A percentile compares a stretch with the other conserved stretches of the same genome.
These are phyloP conservation scores for Arthrobotrys iridis DNA, from an alignment of 2,329 filamentous ascomycete species.

Conservation along the genomic window DNA sequence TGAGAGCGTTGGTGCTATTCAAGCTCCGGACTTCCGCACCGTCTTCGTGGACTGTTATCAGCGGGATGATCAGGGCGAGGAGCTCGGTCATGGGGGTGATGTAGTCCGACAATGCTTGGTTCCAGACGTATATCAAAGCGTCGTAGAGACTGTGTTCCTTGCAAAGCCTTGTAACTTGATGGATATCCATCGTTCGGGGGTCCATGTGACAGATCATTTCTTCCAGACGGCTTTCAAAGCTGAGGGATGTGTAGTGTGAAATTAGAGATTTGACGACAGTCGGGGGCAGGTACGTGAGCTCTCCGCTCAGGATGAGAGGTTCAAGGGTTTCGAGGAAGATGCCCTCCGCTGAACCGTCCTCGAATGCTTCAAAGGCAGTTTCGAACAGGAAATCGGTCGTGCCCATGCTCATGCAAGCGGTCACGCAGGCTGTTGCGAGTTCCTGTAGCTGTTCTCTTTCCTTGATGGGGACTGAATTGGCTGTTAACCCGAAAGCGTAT, in stretches of 20 bases:
- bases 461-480: constrained; percentile 63
- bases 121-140: constrained; percentile 96
- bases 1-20: constrained; percentile 77
- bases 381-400: constrained; percentile 89
- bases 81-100: constrained; percentile 90
- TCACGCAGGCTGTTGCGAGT: constrained; percentile 83
- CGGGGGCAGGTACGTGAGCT: constrained; percentile 79
- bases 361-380: constrained; percentile 88
- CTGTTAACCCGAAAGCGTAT: constrained; percentile 79
- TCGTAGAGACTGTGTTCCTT: constrained; percentile 93
- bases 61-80: constrained; percentile 73
- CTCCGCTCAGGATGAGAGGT: constrained; percentile 82
- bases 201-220: constrained; percentile 95
- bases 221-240: constrained; percentile 81
- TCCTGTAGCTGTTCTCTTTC: constrained; percentile 75
- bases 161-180: constrained; percentile 89
- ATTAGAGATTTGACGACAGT: constrained; percentile 87
- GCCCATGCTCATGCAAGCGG: constrained; percentile 79
- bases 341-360: constrained; percentile 76
- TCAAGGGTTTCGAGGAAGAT: constrained; percentile 90
- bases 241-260: constrained; percentile 78
- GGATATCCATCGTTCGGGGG: constrained; percentile 88
- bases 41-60: constrained; percentile 67
- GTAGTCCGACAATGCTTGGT: constrained; percentile 86
- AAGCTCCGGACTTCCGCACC: constrained; percentile 67